Evolutionary conservation across 371 early-diverging fungal genomes (phyloP).

Genomic region (Rhizopus delemar): DNA sequence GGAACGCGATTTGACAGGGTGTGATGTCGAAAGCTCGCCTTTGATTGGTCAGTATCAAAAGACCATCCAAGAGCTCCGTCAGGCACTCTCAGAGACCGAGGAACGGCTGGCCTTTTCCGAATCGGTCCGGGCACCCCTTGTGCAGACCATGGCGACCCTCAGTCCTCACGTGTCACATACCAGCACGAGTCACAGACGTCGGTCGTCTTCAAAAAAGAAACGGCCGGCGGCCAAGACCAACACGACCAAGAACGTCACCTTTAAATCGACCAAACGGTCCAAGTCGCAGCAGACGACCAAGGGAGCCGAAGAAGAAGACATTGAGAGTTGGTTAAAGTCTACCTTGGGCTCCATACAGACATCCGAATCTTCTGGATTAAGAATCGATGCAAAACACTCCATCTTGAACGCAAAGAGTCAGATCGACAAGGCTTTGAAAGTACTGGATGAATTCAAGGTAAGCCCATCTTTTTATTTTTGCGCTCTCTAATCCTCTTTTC

Average conservation of each 20-base stretch:
- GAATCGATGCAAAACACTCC: constrained; percentile 43
- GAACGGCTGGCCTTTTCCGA: constrained; percentile 30
- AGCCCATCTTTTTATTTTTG: background rate
- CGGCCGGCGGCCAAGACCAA: constrained; percentile 17
- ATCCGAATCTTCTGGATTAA: constrained; percentile 23
- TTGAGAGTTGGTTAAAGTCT: constrained; percentile 22
- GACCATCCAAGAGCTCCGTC: constrained; percentile 46
- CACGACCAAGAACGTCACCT: constrained; percentile 30
- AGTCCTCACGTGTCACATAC: constrained; percentile 11
- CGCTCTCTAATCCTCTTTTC: background rate
- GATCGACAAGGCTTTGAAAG: constrained; percentile 50
- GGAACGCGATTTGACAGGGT: constrained; percentile 41
- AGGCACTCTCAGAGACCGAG: constrained; percentile 39
- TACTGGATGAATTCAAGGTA: constrained; percentile 51
- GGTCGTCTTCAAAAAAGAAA: constrained; percentile 21
- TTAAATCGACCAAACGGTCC: constrained; percentile 25
- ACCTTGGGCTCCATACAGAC: constrained; percentile 25
- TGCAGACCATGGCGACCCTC: constrained; percentile 32
- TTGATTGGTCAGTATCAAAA: constrained; percentile 53
- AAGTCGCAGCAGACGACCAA: constrained; percentile 15
- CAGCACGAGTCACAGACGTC: constrained; percentile 10
- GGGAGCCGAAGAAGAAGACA: constrained; percentile 15
- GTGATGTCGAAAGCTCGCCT: constrained; percentile 23
- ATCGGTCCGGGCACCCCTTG: constrained; percentile 32
- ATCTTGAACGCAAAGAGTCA: constrained; percentile 58